Conservation (phyloP, 106 monocot species). For the Allium cepa region DNA sequence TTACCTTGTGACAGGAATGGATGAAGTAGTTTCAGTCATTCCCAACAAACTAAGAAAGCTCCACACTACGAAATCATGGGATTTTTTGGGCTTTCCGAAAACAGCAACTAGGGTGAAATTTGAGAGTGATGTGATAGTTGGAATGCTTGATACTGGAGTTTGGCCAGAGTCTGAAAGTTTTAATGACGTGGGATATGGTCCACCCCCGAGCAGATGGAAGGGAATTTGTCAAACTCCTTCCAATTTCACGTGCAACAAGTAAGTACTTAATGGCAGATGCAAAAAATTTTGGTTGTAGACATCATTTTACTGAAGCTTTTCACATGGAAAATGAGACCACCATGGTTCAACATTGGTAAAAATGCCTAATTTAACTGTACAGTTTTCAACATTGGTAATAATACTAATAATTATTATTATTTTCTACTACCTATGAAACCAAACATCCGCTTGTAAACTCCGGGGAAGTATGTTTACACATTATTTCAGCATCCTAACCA, state of each 20-base stretch:
- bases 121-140: constrained; percentile 32
- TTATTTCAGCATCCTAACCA: background rate
- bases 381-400: background rate
- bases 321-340: background rate
- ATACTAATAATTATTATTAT: too few relatives aligned
- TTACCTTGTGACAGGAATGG: constrained; percentile 2
- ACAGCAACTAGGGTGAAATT: background rate
- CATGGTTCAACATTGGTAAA: too few relatives aligned
- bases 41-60: constrained; percentile 10
- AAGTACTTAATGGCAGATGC: background rate
- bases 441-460: background rate
- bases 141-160: constrained; percentile 24
- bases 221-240: constrained; percentile 16
- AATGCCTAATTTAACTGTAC: background rate
- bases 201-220: constrained; percentile 31
- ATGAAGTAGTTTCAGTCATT: constrained; percentile 31
- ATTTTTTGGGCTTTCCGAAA: constrained; percentile 22
- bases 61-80: constrained; percentile 32
- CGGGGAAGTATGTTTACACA: background rate
- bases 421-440: background rate
- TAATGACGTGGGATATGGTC: constrained; percentile 1
- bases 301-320: background rate
- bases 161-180: constrained; percentile 30
- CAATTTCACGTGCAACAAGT: constrained; percentile 39
- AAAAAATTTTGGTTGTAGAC: background rate